Base-by-base conservation (phyloP, 805 yeast genomes). In the Lipomyces anomalus region DNA sequence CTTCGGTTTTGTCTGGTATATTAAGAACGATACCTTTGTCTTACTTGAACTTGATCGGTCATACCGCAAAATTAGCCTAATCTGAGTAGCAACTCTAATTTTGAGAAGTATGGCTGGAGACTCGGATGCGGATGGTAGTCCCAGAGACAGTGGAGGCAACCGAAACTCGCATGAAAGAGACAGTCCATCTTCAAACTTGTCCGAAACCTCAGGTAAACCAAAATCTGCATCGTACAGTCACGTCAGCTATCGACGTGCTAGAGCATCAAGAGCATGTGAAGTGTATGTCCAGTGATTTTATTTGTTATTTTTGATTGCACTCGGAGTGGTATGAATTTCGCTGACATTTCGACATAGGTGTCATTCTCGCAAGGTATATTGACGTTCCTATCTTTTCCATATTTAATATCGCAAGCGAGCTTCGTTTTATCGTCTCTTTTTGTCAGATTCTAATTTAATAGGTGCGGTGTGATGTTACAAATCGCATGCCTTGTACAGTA, bases 181-280 rank as follows among this genome's bases (percentile, higher is more conserved):
- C n/a, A n/a, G n/a, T n/a, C n/a, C 30, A 9, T 26, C 30, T 9
- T 26, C 30, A 13, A 9, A 9, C 9, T 26, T 9, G 30, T 26
- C 30, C 30, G 30, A 26, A 9, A 13, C 30, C 30, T 26, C 30
- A 9, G 30, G 11, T 9, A 26, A 26, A 26, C 30, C 11, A 13
- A 9, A 13, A 9, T 13, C 30, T 9, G 30, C 30, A 26, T 13
- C 30, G 11, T 9, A n/a, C n/a, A n/a, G n/a, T n/a, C 52, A 48
- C 24, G 46, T 50, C 47, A 50, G 55, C 47, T 50, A 50, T 28
- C 46, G 58, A 9, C 48, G 58, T 9, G 58, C 83, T 39, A 67
- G 89, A 42, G 83, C 87, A 0, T 67, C 83, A 6, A 65, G 85
- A 38, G 90, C 89, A 2, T 83, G 92, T 59, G 73, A 76, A 34